Base-by-base conservation (phyloP, 495 filamentous ascomycete species). In the Physcia stellaris region DNA sequence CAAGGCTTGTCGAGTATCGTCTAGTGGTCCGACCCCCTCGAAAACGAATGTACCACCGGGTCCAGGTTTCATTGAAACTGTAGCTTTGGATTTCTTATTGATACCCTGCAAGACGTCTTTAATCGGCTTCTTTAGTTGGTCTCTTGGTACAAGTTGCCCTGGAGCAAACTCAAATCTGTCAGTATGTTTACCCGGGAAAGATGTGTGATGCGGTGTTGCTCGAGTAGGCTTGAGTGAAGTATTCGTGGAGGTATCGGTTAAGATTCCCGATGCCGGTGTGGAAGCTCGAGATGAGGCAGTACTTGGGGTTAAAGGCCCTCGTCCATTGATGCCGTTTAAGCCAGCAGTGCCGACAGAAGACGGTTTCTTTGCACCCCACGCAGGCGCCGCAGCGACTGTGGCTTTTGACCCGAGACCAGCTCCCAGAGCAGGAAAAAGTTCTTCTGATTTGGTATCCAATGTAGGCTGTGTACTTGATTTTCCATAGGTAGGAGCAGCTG, bases 351-450 rank as follows among this genome's bases (percentile, higher is more conserved):
- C 54, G 36, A 67, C 53, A 9, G 68, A 62, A 15, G 60, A 45
- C 49, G 64, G 50, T 65, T 77, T 73, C 57, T 69, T 62, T 17
- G 66, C 66, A 35, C 76, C 75, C 81, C 81, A 94, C 30, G 77
- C 70, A 28, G 77, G 74, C 23, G 79, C 64, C 36, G 57, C 56
- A 22, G 61, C 47, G 55, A 72, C 61, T 46, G 76, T 60, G 45
- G 65, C 56, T 45, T 67, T 58, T 16, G 79, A 62, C 59, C 80
- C 79, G 23, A 79, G 66, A 9, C 74, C 73, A 34, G 79, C 75
- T 35, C 83, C 90, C 32, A 98, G 68, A 24, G 85, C 75, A 15
- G 90, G 90, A 63, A 98, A 98, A 28, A 79, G 62, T 58, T 94
- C 88, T 51, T 86, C 81, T 3, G 86, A 94, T 46, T 79, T 67